Evolutionary conservation across 2,329 filamentous ascomycete genomes (phyloP).

Genomic region (Colletotrichum sp.): DNA sequence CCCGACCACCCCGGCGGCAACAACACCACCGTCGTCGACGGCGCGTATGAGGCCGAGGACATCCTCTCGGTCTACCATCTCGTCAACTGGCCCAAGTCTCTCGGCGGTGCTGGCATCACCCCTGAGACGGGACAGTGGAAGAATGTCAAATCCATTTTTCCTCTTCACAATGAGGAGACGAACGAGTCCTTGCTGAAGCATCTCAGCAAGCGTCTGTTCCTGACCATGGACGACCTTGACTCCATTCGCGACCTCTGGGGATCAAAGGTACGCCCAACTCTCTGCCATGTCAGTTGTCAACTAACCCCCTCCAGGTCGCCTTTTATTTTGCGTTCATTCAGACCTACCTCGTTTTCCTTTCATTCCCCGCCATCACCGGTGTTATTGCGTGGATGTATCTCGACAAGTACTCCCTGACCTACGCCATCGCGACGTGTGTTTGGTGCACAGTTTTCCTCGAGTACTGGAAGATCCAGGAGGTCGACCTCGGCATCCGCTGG

Average conservation of each 20-base stretch:
- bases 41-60: conserved; percentile 66
- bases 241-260: conserved; percentile 67
- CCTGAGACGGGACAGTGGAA: conserved; percentile 63
- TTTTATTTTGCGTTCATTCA: conserved; percentile 88
- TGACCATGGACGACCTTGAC: conserved; percentile 59
- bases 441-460: conserved; percentile 80
- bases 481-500: conserved; percentile 76
- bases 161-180: conserved; percentile 62
- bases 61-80: conserved; percentile 75
- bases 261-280: conserved; percentile 48
- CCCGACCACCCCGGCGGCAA: conserved; percentile 64
- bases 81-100: conserved; percentile 59
- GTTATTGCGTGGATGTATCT: conserved; percentile 72
- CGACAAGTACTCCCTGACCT: conserved; percentile 73
- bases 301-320: conserved; percentile 55
- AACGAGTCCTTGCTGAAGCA: conserved; percentile 64
- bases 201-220: conserved; percentile 57
- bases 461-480: conserved; percentile 80
- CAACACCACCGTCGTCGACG: conserved; percentile 57
- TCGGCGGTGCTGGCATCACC: conserved; percentile 68
- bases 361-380: conserved; percentile 73
- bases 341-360: conserved; percentile 73
- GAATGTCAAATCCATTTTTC: conserved; percentile 65
- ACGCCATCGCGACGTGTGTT: conserved; percentile 69
- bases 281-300: fast-evolving